Percentiles rank a stretch among this genome's conserved stretches.
Evolutionary conservation across 2,329 filamentous ascomycete genomes (phyloP).

Genomic region (Penicillium sp.): DNA sequence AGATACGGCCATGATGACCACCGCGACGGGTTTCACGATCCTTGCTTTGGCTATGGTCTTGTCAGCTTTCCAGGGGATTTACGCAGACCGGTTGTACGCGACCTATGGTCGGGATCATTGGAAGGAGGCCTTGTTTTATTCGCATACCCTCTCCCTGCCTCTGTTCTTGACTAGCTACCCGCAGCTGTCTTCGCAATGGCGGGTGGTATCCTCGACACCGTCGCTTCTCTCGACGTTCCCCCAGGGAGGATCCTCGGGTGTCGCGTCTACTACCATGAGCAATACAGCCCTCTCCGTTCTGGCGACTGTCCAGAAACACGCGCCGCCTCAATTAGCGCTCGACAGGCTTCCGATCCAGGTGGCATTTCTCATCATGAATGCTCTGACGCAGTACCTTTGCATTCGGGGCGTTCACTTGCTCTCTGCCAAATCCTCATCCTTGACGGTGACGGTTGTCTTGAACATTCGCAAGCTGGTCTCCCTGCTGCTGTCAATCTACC

Average conservation of each 20-base stretch:
- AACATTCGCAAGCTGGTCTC: slow-evolving; percentile 95
- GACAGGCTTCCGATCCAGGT: slow-evolving; percentile 35
- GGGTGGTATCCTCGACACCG: slow-evolving; percentile 33
- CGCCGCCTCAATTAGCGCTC: slow-evolving; percentile 25
- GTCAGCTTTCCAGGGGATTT: slow-evolving; percentile 91
- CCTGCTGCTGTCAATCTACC: slow-evolving; percentile 83
- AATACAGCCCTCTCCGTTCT: slow-evolving; percentile 13
- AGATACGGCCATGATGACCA: slow-evolving; percentile 32
- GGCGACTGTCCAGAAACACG: slow-evolving; percentile 13
- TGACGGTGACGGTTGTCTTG: slow-evolving; percentile 94
- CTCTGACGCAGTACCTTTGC: slow-evolving; percentile 88
- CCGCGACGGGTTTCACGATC: slow-evolving; percentile 68
- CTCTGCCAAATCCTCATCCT: slow-evolving; percentile 79
- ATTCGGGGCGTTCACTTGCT: slow-evolving; percentile 96
- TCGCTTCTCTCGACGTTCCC: slow-evolving; percentile 27
- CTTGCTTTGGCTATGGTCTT: slow-evolving; percentile 85
- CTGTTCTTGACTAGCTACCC: slow-evolving; percentile 42
- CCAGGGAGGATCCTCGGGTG: not conserved
- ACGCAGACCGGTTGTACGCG: slow-evolving; percentile 86
- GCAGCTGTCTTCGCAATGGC: slow-evolving; percentile 38
- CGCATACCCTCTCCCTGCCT: slow-evolving; percentile 54
- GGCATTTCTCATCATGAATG: slow-evolving; percentile 48
- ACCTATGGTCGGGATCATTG: slow-evolving; percentile 79
- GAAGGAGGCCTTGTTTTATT: slow-evolving; percentile 96
- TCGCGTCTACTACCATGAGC: not conserved